Percentiles rank a stretch among this genome's conserved stretches.
Conservation (phyloP, 371 early-diverging fungal species). For the Mucor plumbeus region DNA sequence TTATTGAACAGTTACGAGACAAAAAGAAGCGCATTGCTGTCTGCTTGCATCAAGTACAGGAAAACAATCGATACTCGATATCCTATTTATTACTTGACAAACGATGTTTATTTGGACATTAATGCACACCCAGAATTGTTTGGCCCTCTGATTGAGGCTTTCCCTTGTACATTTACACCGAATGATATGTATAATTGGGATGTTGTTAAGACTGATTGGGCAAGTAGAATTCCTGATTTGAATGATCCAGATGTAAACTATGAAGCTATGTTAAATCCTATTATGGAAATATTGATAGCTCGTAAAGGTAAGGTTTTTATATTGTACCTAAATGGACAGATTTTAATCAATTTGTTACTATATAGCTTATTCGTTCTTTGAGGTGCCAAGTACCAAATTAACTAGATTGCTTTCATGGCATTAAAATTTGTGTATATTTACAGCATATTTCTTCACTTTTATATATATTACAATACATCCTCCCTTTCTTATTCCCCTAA, state of each 20-base stretch:
- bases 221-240: background rate
- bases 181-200: slow-evolving; percentile 28
- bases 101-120: slow-evolving; percentile 21
- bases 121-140: slow-evolving; percentile 20
- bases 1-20: background rate
- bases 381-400: slow-evolving; percentile 28
- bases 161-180: slow-evolving; percentile 40
- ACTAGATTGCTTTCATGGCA: slow-evolving; percentile 31
- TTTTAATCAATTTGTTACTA: background rate
- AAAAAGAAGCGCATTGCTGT: slow-evolving; percentile 19
- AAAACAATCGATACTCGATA: slow-evolving; percentile 22
- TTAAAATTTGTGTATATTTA: slow-evolving; percentile 11
- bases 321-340: background rate
- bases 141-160: slow-evolving; percentile 20
- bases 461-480: too few relatives aligned
- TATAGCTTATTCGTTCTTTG: slow-evolving; percentile 38
- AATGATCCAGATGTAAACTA: slow-evolving; percentile 22
- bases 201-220: slow-evolving; percentile 20
- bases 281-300: slow-evolving; percentile 37
- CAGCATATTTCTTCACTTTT: slow-evolving; percentile 9
- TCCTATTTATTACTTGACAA: slow-evolving; percentile 32
- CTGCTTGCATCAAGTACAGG: slow-evolving; percentile 34
- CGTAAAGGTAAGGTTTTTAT: slow-evolving; percentile 26
- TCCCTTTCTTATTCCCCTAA: slow-evolving; percentile 11
- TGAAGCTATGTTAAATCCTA: slow-evolving; percentile 20